Base-by-base conservation (phyloP, 345 rosid genomes). In the Anacardium occidentale region DNA sequence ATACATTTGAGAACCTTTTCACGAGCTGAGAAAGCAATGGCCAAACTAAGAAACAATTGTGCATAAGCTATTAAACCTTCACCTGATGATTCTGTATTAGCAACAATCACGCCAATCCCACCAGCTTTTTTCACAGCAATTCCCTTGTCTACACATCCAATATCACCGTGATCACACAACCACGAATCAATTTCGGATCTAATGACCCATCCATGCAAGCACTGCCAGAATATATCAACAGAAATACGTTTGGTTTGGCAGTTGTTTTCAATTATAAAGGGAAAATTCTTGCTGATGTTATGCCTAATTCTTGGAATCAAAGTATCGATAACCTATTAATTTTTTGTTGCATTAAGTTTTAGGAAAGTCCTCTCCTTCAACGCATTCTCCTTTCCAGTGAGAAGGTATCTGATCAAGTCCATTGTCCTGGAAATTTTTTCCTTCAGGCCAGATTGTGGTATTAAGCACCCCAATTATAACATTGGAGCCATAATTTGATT, bases 11-110 rank as follows among this genome's bases (percentile, higher is more conserved):
- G 51, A 25, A 83, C 47, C 21, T 64, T 26, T 48, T 56, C 34
- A 20, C 84, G 75, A 62, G 66, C 80, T 44, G 69, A 71, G 34
- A 29, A 63, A 11, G 75, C 76, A 10, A 83, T 70, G 1, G 75
- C 67, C 52, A 83, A 66, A 1, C 73, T 80, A 13, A 83, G 87
- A 47, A 74, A 26, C 10, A 76, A 37, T 62, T 80, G 75, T 20
- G 79, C 37, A 12, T 80, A 81, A 10, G 82, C 82, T 1, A 66
- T 51, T 6, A 83, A 66, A 64, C 74, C 77, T 56, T 79, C 80
- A 11, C 83, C 80, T 4, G 62, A 42, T 17, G 56, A 51, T 52
- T 51, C 57, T 22, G 56, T 7, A 15, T 79, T 67, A 13, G 60
- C 63, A 10, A 66, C 47, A 3, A 79, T 67, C 20, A 70, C 57